Evolutionary conservation across 2,329 filamentous ascomycete species (phyloP).

Genomic region (Metarhizium rileyi): DNA sequence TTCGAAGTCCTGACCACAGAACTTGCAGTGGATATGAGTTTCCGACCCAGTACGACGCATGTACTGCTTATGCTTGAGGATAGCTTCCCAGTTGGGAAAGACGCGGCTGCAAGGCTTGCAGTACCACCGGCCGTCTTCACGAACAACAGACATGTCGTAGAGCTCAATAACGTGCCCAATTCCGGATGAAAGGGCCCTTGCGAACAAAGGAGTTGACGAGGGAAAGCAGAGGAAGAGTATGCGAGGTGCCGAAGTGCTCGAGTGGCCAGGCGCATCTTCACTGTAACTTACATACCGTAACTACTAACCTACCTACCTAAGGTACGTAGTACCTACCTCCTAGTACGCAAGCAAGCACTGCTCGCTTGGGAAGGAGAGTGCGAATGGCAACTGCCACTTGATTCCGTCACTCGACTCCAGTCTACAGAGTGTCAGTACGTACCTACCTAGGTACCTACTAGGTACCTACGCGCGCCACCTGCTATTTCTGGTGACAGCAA

Average conservation of each 20-base stretch:
- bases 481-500: too few relatives aligned
- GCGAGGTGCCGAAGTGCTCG: background rate
- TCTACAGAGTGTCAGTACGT: too few relatives aligned
- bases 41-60: conserved; percentile 14
- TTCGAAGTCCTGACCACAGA: conserved; percentile 28
- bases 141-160: background rate
- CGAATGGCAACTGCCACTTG: too few relatives aligned
- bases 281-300: too few relatives aligned
- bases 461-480: too few relatives aligned
- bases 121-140: conserved; percentile 8
- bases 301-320: too few relatives aligned
- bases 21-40: conserved; percentile 26
- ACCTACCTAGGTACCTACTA: too few relatives aligned
- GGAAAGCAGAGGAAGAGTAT: background rate
- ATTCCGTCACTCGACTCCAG: too few relatives aligned
- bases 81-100: conserved; percentile 16
- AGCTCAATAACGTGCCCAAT: background rate
- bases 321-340: too few relatives aligned
- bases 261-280: background rate
- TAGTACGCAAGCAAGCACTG: too few relatives aligned
- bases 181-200: background rate
- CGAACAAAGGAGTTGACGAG: too few relatives aligned
- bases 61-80: conserved; percentile 21
- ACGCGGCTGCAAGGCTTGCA: conserved; percentile 21
- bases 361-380: too few relatives aligned